A percentile compares a stretch with the other conserved stretches of the same genome.
Conservation (phyloP, 805 yeast species). For the Clavispora fructus region DNA sequence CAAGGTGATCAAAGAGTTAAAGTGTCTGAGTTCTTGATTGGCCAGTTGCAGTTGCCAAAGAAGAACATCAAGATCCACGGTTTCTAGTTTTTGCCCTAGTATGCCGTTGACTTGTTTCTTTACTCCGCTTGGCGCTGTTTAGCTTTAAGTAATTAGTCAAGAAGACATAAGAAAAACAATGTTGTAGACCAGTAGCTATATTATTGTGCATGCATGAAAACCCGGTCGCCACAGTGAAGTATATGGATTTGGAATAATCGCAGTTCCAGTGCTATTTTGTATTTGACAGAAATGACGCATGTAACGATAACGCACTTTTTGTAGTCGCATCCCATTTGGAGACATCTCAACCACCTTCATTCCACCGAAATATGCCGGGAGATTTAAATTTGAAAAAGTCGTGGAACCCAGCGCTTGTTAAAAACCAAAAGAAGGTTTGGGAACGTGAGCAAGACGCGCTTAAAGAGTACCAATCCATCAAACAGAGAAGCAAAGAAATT, state of each 20-base stretch:
- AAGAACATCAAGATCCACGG: conserved; percentile 98
- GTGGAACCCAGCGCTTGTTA: conserved; percentile 89
- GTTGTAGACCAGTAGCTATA: not conserved
- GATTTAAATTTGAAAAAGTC: conserved; percentile 89
- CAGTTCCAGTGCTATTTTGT: too few species aligned
- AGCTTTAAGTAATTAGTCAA: not conserved
- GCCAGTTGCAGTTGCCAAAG: conserved; percentile 85
- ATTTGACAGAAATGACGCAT: not conserved
- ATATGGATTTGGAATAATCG: too few species aligned
- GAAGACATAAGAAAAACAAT: not conserved
- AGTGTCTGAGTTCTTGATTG: conserved; percentile 85
- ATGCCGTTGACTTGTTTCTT: not conserved
- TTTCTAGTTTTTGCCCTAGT: conserved; percentile 47
- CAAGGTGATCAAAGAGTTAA: conserved; percentile 99
- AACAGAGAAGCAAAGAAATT: conserved; percentile 60
- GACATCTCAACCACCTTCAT: not conserved
- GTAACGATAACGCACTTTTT: not conserved
- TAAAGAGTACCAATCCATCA: conserved; percentile 60
- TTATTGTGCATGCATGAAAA: too few species aligned
- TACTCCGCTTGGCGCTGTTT: not conserved
- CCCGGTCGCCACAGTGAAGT: too few species aligned
- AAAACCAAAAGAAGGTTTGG: conserved; percentile 85
- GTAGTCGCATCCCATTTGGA: not conserved
- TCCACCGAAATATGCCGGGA: conserved; percentile 43
- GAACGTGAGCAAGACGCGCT: conserved; percentile 71